These are phyloP conservation scores for Xerocomellus dryophilus DNA, from an alignment of 768 basidiomycete genomes.

Conservation along the genomic window DNA sequence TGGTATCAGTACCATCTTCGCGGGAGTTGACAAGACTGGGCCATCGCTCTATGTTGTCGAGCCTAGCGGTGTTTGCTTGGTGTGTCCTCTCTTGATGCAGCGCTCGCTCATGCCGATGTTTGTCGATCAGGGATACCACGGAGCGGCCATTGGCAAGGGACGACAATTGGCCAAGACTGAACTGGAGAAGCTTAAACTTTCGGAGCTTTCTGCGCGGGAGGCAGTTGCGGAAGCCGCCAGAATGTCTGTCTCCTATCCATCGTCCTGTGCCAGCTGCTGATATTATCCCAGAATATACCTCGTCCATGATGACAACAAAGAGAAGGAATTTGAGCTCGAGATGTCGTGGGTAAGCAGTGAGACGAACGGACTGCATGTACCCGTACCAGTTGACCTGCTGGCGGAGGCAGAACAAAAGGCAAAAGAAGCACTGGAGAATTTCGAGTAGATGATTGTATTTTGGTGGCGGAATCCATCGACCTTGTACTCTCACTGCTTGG, in stretches of 20 bases:
- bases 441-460: constrained; percentile 39
- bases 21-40: constrained; percentile 82
- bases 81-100: constrained; percentile 36
- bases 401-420: constrained; percentile 86
- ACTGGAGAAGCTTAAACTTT: constrained; percentile 89
- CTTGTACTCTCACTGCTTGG: constrained; percentile 2
- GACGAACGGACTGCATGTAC: constrained; percentile 72
- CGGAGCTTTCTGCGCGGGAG: constrained; percentile 75
- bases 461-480: constrained; percentile 19
- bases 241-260: constrained; percentile 60
- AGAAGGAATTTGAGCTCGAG: constrained; percentile 97
- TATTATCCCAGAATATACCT: constrained; percentile 74
- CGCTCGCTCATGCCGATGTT: not conserved
- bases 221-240: constrained; percentile 92
- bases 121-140: constrained; percentile 77
- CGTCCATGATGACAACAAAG: constrained; percentile 96
- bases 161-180: constrained; percentile 97
- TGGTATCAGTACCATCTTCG: constrained; percentile 90
- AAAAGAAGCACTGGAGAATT: constrained; percentile 76
- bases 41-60: constrained; percentile 89
- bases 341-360: constrained; percentile 94
- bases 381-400: constrained; percentile 81
- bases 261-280: constrained; percentile 4
- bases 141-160: constrained; percentile 98
- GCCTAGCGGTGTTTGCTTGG: constrained; percentile 90